Evolutionary conservation across 2,329 filamentous ascomycete species (phyloP).

Genomic region (Neonectria neomacrospora): DNA sequence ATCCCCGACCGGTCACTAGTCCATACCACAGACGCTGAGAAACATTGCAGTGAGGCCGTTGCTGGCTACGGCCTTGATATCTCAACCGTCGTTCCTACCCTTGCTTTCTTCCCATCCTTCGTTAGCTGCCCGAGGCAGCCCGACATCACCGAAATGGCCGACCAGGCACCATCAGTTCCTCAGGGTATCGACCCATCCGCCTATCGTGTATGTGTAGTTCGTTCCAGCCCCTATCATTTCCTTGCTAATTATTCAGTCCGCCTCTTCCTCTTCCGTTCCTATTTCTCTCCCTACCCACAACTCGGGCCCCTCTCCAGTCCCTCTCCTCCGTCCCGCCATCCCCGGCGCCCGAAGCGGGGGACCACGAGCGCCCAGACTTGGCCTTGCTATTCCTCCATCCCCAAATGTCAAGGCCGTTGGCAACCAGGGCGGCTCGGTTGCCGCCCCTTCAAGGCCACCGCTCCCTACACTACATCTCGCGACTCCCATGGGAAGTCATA

Average conservation of each 20-base stretch:
- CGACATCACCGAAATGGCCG: slow-evolving; percentile 38
- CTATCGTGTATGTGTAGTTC: slow-evolving; percentile 37
- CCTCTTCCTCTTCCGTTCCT: slow-evolving; percentile 41
- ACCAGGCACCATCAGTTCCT: slow-evolving; percentile 36
- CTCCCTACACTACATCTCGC: slow-evolving; percentile 86
- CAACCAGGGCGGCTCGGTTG: slow-evolving; percentile 53
- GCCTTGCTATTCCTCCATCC: slow-evolving; percentile 89
- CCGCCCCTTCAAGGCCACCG: slow-evolving; percentile 59
- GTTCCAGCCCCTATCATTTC: not conserved
- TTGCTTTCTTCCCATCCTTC: not conserved
- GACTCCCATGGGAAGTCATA: slow-evolving; percentile 86
- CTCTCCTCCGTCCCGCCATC: slow-evolving; percentile 84
- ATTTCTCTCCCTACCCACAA: slow-evolving; percentile 49
- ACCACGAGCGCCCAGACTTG: slow-evolving; percentile 78
- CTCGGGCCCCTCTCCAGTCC: slow-evolving; percentile 71
- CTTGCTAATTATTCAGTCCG: slow-evolving; percentile 37
- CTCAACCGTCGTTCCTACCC: not conserved
- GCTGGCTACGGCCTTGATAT: slow-evolving; percentile 24
- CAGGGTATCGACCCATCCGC: slow-evolving; percentile 37
- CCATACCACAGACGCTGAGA: not conserved
- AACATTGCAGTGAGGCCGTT: slow-evolving; percentile 15
- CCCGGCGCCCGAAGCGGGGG: slow-evolving; percentile 74
- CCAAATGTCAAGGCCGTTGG: slow-evolving; percentile 83
- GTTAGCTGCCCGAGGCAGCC: slow-evolving; percentile 29
- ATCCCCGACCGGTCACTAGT: slow-evolving; percentile 1